These are phyloP conservation scores for Iris pallida DNA, from an alignment of 116 monocot genomes.

Conservation along the genomic window DNA sequence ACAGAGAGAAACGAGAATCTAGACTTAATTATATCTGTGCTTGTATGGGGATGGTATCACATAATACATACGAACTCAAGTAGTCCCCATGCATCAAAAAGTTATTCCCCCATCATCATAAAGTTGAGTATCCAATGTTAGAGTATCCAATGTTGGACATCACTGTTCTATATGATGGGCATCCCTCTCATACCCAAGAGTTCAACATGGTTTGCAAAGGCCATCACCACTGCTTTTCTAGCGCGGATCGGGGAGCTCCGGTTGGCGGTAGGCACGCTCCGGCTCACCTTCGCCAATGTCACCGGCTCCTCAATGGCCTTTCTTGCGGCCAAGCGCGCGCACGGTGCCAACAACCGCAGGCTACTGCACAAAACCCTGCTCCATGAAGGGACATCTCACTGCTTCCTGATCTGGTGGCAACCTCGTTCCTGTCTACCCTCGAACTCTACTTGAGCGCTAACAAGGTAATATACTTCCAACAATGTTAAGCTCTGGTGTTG, in stretches of 20 bases:
- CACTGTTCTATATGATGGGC: too few relatives aligned
- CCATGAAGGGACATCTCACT: constrained; percentile 46
- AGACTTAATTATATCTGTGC: too few relatives aligned
- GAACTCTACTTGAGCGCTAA: constrained; percentile 62
- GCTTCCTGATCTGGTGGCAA: constrained; percentile 54
- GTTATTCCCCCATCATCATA: too few relatives aligned
- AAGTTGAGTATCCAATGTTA: too few relatives aligned
- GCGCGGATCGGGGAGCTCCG: constrained; percentile 63
- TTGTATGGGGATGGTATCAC: too few relatives aligned
- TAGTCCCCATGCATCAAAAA: too few relatives aligned
- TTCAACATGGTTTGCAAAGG: constrained; percentile 69
- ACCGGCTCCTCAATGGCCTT: constrained; percentile 46
- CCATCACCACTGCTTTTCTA: constrained; percentile 66
- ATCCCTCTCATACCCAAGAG: constrained; percentile 56
- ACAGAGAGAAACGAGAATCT: too few relatives aligned
- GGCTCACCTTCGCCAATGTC: constrained; percentile 58
- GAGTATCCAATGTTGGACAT: too few relatives aligned
- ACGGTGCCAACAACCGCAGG: constrained; percentile 53
- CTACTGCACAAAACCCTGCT: constrained; percentile 63
- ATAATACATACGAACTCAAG: too few relatives aligned
- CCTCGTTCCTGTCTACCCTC: constrained; percentile 63
- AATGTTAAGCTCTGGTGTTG: constrained; percentile 38
- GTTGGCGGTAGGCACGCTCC: constrained; percentile 66
- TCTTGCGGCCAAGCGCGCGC: constrained; percentile 77
- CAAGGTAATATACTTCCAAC: constrained; percentile 68